Percentiles rank a stretch among this genome's conserved stretches.
Conservation (phyloP, 345 rosid species). For the Camelina laxa region DNA sequence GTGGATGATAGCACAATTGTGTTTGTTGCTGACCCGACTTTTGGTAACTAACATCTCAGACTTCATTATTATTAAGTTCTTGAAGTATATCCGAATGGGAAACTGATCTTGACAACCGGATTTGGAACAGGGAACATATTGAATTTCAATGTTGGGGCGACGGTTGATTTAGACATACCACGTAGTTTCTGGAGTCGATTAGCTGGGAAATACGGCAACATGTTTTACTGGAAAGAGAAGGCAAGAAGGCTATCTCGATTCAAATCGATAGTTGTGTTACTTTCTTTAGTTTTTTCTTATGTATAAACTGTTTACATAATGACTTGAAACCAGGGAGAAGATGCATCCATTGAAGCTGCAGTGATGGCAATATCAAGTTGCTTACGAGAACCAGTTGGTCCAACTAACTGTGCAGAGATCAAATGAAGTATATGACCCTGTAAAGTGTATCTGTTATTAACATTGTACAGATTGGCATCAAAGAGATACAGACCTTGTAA, state of each 20-base stretch:
- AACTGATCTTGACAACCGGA: conserved; percentile 43
- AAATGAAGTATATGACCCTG: conserved; percentile 37
- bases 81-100: conserved; percentile 41
- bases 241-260: conserved; percentile 46
- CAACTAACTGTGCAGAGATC: conserved; percentile 75
- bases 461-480: conserved; percentile 26
- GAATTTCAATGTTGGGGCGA: conserved; percentile 84
- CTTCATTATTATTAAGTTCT: conserved; percentile 11
- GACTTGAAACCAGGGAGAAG: conserved; percentile 73
- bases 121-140: conserved; percentile 76
- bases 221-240: conserved; percentile 86
- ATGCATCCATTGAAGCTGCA: conserved; percentile 89
- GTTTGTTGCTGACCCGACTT: conserved; percentile 89
- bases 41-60: conserved; percentile 61
- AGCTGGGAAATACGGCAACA: conserved; percentile 48
- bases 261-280: not conserved
- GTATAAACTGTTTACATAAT: not conserved
- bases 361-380: conserved; percentile 87
- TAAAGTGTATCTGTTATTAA: not conserved
- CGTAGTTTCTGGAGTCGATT: conserved; percentile 79
- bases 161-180: conserved; percentile 80
- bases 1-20: conserved; percentile 89
- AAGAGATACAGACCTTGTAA: not conserved
- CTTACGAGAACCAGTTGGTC: conserved; percentile 79
- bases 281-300: not conserved